Evolutionary conservation across 306 rosid genomes (phyloP).

Genomic region (Cicer chorassanicum): DNA sequence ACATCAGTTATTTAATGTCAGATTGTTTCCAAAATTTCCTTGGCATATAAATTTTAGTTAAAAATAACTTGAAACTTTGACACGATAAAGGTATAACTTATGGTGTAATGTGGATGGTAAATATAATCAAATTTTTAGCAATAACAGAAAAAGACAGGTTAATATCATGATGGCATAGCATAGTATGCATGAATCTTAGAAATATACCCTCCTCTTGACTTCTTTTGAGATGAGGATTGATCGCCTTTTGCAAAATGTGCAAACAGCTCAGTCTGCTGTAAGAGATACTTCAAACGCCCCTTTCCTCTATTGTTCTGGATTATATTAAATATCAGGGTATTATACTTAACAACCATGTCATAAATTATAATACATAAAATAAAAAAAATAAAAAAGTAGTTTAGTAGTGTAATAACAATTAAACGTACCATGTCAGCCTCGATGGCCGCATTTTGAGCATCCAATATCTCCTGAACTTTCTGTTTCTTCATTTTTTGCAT

Average conservation of each 20-base stretch:
- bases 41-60: not conserved
- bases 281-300: conserved; percentile 93
- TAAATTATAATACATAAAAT: not conserved
- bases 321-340: conserved; percentile 17
- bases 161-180: not conserved
- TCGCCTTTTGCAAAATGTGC: conserved; percentile 98
- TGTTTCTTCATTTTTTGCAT: conserved; percentile 85
- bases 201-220: conserved; percentile 74
- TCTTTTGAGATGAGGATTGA: conserved; percentile 77
- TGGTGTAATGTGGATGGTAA: not conserved
- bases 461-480: conserved; percentile 90
- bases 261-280: conserved; percentile 94
- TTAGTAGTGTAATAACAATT: not conserved
- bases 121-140: conserved; percentile 4
- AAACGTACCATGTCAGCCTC: conserved; percentile 90
- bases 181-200: not conserved
- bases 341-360: conserved; percentile 1
- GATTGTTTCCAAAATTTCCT: conserved; percentile 28
- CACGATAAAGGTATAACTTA: not conserved
- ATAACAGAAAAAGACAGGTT: not conserved
- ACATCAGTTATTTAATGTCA: not conserved
- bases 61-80: conserved; percentile 3
- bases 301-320: conserved; percentile 83
- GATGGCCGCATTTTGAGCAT: conserved; percentile 85
- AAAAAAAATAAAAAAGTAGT: not conserved